Evolutionary conservation across 148 eudicot species (phyloP).

Genomic region (Persicaria tinctoria): DNA sequence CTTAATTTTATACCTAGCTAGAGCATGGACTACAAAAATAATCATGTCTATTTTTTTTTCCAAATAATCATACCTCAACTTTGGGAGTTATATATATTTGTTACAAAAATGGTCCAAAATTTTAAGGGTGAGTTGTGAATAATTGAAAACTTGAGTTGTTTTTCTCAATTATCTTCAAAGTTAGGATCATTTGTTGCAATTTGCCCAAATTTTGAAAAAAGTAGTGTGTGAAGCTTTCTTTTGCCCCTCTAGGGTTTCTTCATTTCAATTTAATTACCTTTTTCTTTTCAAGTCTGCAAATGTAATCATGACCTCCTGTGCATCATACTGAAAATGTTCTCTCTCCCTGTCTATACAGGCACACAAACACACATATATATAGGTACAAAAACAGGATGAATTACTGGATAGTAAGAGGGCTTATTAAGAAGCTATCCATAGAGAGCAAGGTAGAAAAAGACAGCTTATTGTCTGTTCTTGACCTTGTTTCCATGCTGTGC

Average conservation of each 20-base stretch:
- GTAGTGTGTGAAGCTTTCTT: neutral
- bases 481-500: conserved; percentile 15
- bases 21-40: too few species aligned
- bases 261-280: neutral
- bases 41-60: too few species aligned
- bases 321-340: conserved; percentile 14
- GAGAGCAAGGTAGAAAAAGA: neutral
- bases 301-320: conserved; percentile 34
- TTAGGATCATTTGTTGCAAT: too few species aligned
- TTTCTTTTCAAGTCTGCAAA: conserved; percentile 23
- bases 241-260: conserved; percentile 17
- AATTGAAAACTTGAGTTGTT: too few species aligned
- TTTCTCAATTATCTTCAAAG: too few species aligned
- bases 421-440: neutral
- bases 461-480: conserved; percentile 19
- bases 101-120: too few species aligned
- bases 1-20: too few species aligned
- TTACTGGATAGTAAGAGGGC: conserved; percentile 7
- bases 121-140: too few species aligned
- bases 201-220: too few species aligned
- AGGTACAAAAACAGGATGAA: conserved; percentile 13
- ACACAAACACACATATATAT: conserved; percentile 13
- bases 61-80: too few species aligned
- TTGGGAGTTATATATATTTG: too few species aligned
- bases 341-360: conserved; percentile 14